These are phyloP conservation scores for Monosporascus sp. DNA, from an alignment of 2,329 filamentous ascomycete species.

Conservation along the genomic window DNA sequence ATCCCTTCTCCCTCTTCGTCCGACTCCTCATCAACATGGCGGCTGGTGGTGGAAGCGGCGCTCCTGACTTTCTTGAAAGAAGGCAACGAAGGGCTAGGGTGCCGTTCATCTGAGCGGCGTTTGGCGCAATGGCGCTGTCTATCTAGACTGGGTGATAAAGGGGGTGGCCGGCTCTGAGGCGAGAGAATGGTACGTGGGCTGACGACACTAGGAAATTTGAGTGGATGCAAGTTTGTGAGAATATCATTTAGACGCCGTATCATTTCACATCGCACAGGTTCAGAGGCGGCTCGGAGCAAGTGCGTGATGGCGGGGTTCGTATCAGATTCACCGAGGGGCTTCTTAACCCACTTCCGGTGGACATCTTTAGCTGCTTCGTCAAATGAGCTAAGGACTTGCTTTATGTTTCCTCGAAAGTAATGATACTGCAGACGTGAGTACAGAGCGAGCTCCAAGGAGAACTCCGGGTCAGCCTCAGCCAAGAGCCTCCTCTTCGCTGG, in stretches of 20 bases:
- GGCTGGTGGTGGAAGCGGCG: neutral
- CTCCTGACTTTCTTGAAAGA: slow-evolving; percentile 17
- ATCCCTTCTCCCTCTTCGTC: slow-evolving; percentile 4
- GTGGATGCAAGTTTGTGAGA: slow-evolving; percentile 13
- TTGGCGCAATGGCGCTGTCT: slow-evolving; percentile 11
- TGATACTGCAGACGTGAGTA: slow-evolving; percentile 19
- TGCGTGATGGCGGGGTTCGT: slow-evolving; percentile 14
- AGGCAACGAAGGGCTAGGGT: slow-evolving; percentile 8
- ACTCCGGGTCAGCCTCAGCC: slow-evolving; percentile 4
- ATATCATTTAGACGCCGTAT: slow-evolving; percentile 15
- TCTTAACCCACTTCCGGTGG: slow-evolving; percentile 24
- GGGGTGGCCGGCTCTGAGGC: neutral
- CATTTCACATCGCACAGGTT: slow-evolving; percentile 19
- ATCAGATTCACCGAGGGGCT: slow-evolving; percentile 15
- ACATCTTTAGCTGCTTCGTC: slow-evolving; percentile 16
- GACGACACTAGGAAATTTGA: slow-evolving; percentile 1
- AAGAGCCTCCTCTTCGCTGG: slow-evolving; percentile 11
- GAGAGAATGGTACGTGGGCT: slow-evolving; percentile 2
- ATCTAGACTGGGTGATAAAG: slow-evolving; percentile 8
- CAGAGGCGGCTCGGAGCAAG: slow-evolving; percentile 18
- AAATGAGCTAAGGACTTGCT: slow-evolving; percentile 13
- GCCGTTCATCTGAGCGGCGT: slow-evolving; percentile 19
- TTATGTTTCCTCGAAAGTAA: slow-evolving; percentile 15
- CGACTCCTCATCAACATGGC: neutral
- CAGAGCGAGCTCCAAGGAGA: slow-evolving; percentile 17